Evolutionary conservation across 2,329 filamentous ascomycete species (phyloP).

Genomic region (Talaromyces sp.): DNA sequence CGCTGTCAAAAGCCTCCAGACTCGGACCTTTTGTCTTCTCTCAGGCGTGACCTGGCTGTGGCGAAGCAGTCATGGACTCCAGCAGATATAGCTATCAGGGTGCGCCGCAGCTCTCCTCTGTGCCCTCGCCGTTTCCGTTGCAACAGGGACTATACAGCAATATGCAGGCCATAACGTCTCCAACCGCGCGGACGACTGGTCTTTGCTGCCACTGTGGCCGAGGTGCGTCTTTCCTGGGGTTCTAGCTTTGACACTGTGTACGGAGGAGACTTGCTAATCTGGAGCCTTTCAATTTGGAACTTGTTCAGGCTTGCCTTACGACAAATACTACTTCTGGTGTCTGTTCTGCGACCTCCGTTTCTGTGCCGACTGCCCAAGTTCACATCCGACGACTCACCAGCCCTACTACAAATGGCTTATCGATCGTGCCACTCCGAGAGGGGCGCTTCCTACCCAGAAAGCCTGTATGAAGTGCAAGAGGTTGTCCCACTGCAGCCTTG

Average conservation of each 20-base stretch:
- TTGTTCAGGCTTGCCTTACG: constrained; percentile 5
- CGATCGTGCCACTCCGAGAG: constrained; percentile 5
- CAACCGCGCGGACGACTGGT: neutral
- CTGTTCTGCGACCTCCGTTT: constrained; percentile 9
- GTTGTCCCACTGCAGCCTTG: constrained; percentile 5
- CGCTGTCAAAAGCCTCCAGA: neutral
- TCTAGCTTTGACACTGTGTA: neutral
- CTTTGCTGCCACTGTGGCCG: constrained; percentile 9
- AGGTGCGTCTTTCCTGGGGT: neutral
- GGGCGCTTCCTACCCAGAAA: neutral
- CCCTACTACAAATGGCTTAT: constrained; percentile 9
- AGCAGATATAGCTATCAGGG: constrained; percentile 6
- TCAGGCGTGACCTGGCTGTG: neutral
- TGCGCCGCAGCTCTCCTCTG: neutral
- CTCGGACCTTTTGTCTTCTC: neutral
- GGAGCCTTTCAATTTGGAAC: neutral
- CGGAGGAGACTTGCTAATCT: neutral
- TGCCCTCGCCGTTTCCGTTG: constrained; percentile 1
- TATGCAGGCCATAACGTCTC: neutral
- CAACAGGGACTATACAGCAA: neutral
- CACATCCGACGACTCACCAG: constrained; percentile 7
- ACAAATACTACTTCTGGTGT: constrained; percentile 8
- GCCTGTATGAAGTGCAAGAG: constrained; percentile 9
- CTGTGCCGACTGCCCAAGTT: constrained; percentile 4
- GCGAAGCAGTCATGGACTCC: constrained; percentile 1